Base-by-base conservation (phyloP, 2,329 filamentous ascomycete genomes). In the Neurospora sp. region DNA sequence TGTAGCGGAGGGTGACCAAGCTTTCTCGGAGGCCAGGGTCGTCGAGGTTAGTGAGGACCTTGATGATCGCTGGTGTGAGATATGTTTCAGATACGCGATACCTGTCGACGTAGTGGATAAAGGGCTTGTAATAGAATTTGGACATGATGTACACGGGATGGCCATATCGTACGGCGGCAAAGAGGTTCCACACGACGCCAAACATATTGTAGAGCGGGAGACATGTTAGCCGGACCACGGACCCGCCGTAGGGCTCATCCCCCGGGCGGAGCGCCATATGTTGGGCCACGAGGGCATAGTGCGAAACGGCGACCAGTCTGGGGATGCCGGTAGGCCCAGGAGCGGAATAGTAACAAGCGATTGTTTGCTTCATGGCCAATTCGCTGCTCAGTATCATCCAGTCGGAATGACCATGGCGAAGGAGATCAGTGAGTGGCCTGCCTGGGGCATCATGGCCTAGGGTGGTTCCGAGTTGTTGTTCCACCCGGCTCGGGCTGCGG, bases 201-300 rank as follows among this genome's bases (percentile, higher is more conserved):
- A 70, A 68, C 17, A 68, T 28, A 8, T 70, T 66, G 43, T 39
- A 70, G 33, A 70, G 23, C 4, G 69, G 69, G 19, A 70, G 66
- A 33, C 57, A 41, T 23, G 66, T 36, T 15, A 70, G 66, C 8
- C 69, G 65, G 33, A 68, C 39, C 11, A 65, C 41, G 12, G 52
- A 33, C 4, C 23, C 52, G 28, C 57, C 37, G 17, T 57, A 43
- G 33, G 69, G 37, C 33, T 33, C 19, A 37, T 36, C 15, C 40
- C 67, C 52, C 12, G 52, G 36, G 36, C 67, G 66, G 19, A 68
- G 37, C 19, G 33, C 37, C 37, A 62, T 28, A 17, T 68, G 66
- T 52, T 68, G 69, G 17, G 66, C 66, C 11, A 70, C 17, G 36
- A 70, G 66, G 19, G 66, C 41, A 12, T 67, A 66, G 66, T 67